These are phyloP conservation scores for Nakazawaea sp. DNA, from an alignment of 805 yeast genomes.

Conservation along the genomic window DNA sequence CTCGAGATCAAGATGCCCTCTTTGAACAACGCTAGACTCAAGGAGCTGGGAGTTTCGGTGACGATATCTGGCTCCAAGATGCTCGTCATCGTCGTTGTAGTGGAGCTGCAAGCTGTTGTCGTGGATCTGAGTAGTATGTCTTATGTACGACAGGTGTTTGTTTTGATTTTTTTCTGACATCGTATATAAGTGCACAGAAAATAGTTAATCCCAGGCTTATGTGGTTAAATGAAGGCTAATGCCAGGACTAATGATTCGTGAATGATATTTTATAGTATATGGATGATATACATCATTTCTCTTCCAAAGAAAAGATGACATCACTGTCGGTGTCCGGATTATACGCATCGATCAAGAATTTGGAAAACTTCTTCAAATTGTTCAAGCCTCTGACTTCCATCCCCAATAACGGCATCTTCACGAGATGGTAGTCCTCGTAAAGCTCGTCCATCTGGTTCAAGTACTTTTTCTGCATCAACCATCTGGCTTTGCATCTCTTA, in stretches of 20 bases:
- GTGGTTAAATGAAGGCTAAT: too few species aligned
- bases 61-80: too few species aligned
- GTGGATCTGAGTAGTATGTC: too few species aligned
- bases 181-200: too few species aligned
- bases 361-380: constrained; percentile 76
- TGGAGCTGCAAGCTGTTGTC: too few species aligned
- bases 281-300: constrained; percentile 27
- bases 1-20: constrained; percentile 1
- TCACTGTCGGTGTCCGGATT: constrained; percentile 56
- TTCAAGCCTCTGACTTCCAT: constrained; percentile 92
- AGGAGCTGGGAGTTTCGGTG: background rate
- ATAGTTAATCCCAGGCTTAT: too few species aligned
- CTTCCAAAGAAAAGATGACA: constrained; percentile 48
- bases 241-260: too few species aligned
- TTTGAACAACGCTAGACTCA: background rate
- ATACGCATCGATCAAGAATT: constrained; percentile 72
- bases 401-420: constrained; percentile 92
- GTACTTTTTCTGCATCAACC: constrained; percentile 94
- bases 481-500: constrained; percentile 85
- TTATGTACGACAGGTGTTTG: too few species aligned
- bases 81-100: too few species aligned
- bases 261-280: background rate
- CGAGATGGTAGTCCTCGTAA: constrained; percentile 94
- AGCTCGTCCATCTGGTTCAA: constrained; percentile 92
- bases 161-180: too few species aligned